phyloP scores from a whole-genome alignment of 345 rosid species.

The Boechera stricta region DNA sequence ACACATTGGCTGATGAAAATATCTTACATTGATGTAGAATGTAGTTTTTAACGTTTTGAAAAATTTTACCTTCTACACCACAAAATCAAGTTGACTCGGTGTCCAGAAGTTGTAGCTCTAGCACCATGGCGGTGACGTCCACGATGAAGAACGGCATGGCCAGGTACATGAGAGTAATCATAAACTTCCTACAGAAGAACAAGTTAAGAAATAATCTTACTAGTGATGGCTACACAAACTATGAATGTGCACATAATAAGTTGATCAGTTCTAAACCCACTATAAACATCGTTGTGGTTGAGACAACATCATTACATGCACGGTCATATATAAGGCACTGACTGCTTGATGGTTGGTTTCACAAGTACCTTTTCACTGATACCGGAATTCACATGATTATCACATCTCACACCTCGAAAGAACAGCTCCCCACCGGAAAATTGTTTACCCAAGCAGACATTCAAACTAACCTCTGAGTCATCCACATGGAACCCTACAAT shows the following conservation, averaged over 20 bases:
- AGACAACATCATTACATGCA: conserved; percentile 7
- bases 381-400: conserved; percentile 78
- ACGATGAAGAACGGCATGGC: conserved; percentile 85
- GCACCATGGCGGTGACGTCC: conserved; percentile 99
- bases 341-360: background rate
- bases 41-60: background rate
- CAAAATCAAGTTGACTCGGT: conserved; percentile 76
- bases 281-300: conserved; percentile 11
- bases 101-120: conserved; percentile 83
- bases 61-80: conserved; percentile 92
- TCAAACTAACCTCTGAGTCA: conserved; percentile 93
- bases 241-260: background rate
- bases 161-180: conserved; percentile 82
- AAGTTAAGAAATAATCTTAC: conserved; percentile 3
- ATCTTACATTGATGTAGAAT: background rate
- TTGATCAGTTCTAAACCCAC: background rate
- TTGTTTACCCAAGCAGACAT: conserved; percentile 90
- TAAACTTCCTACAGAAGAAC: conserved; percentile 61
- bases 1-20: conserved; percentile 18
- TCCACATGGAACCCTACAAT: conserved; percentile 90
- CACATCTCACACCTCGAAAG: conserved; percentile 89
- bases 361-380: conserved; percentile 64
- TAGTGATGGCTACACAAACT: conserved; percentile 3
- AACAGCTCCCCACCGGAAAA: conserved; percentile 93
- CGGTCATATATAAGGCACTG: conserved; percentile 1